Conservation (phyloP, 768 basidiomycete genomes). For the Solioccasus polychromus region DNA sequence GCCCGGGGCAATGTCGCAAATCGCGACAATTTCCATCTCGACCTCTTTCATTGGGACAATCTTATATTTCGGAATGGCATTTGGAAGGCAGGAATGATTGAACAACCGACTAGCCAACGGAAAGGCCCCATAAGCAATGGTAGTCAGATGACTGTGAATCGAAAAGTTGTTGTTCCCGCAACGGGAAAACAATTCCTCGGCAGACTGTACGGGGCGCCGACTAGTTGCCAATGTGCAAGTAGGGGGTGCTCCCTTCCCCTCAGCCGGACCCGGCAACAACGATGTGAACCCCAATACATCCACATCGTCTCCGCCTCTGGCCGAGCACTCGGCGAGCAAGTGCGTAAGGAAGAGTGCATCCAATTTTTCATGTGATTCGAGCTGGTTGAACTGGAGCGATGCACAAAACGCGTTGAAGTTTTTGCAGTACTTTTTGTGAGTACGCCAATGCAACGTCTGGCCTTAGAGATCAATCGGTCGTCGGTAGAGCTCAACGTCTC, state of each 20-base stretch:
- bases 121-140: slow-evolving; percentile 73
- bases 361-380: slow-evolving; percentile 51
- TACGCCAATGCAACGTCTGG: slow-evolving; percentile 65
- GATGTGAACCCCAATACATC: slow-evolving; percentile 38
- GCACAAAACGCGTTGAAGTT: slow-evolving; percentile 43
- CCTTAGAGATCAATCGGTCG: slow-evolving; percentile 40
- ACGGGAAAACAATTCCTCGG: slow-evolving; percentile 45
- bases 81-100: slow-evolving; percentile 81
- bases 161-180: slow-evolving; percentile 84
- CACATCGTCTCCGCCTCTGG: slow-evolving; percentile 18
- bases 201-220: slow-evolving; percentile 20
- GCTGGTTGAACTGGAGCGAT: slow-evolving; percentile 44
- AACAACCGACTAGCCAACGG: slow-evolving; percentile 76
- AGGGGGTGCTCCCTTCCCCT: slow-evolving; percentile 23
- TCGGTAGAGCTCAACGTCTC: slow-evolving; percentile 5
- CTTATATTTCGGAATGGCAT: slow-evolving; percentile 61
- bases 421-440: slow-evolving; percentile 71
- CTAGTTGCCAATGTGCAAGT: slow-evolving; percentile 32
- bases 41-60: slow-evolving; percentile 39
- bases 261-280: slow-evolving; percentile 43
- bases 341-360: slow-evolving; percentile 68
- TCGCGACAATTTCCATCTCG: slow-evolving; percentile 62
- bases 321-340: slow-evolving; percentile 42
- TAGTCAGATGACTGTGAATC: slow-evolving; percentile 67
- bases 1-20: slow-evolving; percentile 50